phyloP scores from a whole-genome alignment of 2,329 filamentous ascomycete species.

The Fusarium goolgardi region DNA sequence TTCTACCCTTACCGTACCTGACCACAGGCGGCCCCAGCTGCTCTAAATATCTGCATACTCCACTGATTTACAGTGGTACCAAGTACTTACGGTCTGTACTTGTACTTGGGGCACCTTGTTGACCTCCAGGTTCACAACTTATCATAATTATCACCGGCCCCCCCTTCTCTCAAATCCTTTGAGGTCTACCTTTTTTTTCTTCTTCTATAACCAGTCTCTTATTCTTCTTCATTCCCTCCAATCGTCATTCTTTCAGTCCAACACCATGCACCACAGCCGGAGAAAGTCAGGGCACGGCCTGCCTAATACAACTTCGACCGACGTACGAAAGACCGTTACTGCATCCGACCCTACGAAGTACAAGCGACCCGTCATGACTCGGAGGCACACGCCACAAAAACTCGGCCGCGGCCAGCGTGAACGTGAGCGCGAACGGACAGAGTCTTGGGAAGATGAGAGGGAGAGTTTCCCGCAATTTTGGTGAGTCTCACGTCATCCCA shows the following conservation, averaged over 20 bases:
- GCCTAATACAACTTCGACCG: conserved; percentile 65
- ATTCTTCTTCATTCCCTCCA: conserved; percentile 11
- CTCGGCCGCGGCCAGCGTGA: conserved; percentile 64
- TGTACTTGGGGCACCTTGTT: conserved; percentile 20
- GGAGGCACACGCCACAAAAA: conserved; percentile 61
- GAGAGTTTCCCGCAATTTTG: conserved; percentile 75
- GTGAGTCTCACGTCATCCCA: conserved; percentile 58
- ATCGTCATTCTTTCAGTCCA: conserved; percentile 14
- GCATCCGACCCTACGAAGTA: conserved; percentile 60
- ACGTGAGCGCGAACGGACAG: conserved; percentile 62
- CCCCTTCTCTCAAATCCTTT: conserved; percentile 32
- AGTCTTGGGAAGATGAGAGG: conserved; percentile 67
- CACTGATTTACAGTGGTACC: conserved; percentile 41
- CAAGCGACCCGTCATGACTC: conserved; percentile 60
- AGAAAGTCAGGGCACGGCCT: conserved; percentile 67
- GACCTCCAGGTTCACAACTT: conserved; percentile 40
- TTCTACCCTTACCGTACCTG: conserved; percentile 15
- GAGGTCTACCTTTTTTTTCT: conserved; percentile 24
- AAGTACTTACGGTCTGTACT: conserved; percentile 37
- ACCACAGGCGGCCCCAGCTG: conserved; percentile 30
- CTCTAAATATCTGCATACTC: conserved; percentile 37
- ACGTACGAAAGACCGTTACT: conserved; percentile 63
- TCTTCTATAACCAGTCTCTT: conserved; percentile 17
- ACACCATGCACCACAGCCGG: conserved; percentile 66
- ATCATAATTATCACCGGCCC: conserved; percentile 23